These are phyloP conservation scores for Acarospora socialis DNA, from an alignment of 2,329 filamentous ascomycete species.

Conservation along the genomic window DNA sequence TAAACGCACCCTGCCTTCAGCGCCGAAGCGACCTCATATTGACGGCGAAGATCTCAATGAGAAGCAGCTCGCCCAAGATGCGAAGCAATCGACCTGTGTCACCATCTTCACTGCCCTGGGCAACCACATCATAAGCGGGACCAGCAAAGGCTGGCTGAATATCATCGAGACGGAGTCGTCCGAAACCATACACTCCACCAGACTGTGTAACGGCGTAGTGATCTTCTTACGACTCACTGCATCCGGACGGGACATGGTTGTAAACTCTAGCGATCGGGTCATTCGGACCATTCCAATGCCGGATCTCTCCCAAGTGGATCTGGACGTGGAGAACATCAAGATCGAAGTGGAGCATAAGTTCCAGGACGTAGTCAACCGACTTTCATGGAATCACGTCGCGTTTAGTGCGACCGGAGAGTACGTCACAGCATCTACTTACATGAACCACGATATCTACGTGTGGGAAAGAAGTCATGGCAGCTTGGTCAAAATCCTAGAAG, in stretches of 20 bases:
- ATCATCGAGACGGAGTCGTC: conserved; percentile 74
- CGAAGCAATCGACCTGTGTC: conserved; percentile 87
- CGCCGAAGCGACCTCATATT: conserved; percentile 57
- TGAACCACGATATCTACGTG: conserved; percentile 97
- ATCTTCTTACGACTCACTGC: conserved; percentile 72
- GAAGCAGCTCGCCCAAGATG: conserved; percentile 81
- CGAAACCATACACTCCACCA: conserved; percentile 76
- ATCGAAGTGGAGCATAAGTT: conserved; percentile 95
- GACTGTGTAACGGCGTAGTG: conserved; percentile 74
- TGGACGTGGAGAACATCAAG: conserved; percentile 74
- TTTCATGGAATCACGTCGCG: conserved; percentile 94
- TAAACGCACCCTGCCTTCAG: conserved; percentile 67
- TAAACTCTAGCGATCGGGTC: conserved; percentile 89
- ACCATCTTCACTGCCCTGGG: conserved; percentile 77
- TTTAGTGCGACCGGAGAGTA: conserved; percentile 93
- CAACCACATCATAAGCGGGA: conserved; percentile 80
- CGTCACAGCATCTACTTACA: conserved; percentile 89
- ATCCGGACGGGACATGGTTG: conserved; percentile 74
- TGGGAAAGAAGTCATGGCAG: conserved; percentile 93
- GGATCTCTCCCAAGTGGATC: conserved; percentile 44
- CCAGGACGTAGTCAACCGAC: conserved; percentile 86
- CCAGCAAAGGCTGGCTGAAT: conserved; percentile 91
- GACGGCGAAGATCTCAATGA: conserved; percentile 58
- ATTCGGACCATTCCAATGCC: conserved; percentile 87
- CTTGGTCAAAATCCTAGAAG: conserved; percentile 90